A percentile compares a stretch with the other conserved stretches of the same genome.
phyloP scores from a whole-genome alignment of 2,329 filamentous ascomycete species.

The Aureobasidium sp. region DNA sequence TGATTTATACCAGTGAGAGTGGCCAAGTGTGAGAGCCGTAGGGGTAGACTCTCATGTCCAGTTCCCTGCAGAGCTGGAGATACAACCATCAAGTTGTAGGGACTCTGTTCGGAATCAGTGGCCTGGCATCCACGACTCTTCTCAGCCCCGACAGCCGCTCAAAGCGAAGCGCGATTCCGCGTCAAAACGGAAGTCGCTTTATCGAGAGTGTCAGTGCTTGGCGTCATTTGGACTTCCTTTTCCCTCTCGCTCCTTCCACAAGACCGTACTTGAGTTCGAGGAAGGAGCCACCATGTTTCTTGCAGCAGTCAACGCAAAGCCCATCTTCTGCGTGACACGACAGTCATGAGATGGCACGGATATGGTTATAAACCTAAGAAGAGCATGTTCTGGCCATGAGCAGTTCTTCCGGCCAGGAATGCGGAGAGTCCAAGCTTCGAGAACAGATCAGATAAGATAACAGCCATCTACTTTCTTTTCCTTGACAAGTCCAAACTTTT shows the following conservation, averaged over 20 bases:
- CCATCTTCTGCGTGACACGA: too few relatives aligned
- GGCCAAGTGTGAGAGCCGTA: not conserved
- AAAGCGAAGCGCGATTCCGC: slow-evolving; percentile 11
- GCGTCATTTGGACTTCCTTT: not conserved
- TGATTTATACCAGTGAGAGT: slow-evolving; percentile 2
- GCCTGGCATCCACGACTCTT: slow-evolving; percentile 5
- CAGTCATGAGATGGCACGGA: too few relatives aligned
- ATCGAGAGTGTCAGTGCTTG: slow-evolving; percentile 6
- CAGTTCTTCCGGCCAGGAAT: not conserved
- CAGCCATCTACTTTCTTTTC: not conserved
- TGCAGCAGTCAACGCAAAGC: too few relatives aligned
- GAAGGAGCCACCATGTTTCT: too few relatives aligned
- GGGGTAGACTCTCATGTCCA: not conserved
- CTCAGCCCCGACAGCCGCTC: slow-evolving; percentile 8
- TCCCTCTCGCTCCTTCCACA: not conserved
- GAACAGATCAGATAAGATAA: slow-evolving; percentile 11
- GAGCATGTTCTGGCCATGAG: not conserved
- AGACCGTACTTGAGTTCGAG: too few relatives aligned
- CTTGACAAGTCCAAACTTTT: not conserved
- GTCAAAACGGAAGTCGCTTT: slow-evolving; percentile 15
- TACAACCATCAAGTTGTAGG: not conserved
- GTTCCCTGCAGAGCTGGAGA: not conserved
- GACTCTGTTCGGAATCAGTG: not conserved
- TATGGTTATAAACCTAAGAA: too few relatives aligned
- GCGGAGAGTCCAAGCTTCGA: slow-evolving; percentile 7